These are phyloP conservation scores for Nicotiana tomentosiformis DNA, from an alignment of 257 asterid genomes.

Conservation along the genomic window DNA sequence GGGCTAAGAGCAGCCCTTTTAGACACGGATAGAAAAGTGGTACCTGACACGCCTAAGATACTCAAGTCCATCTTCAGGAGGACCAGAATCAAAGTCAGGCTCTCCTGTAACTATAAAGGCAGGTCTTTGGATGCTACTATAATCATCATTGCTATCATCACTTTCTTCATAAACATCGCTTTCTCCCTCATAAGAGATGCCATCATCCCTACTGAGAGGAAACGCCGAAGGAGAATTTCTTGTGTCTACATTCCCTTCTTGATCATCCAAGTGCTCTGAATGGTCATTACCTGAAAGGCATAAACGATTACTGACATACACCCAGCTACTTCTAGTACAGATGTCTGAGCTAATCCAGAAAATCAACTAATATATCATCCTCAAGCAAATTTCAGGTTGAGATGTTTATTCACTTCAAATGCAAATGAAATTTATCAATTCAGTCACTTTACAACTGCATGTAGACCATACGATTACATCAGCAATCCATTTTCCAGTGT, in stretches of 20 bases:
- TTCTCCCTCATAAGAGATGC: constrained; percentile 33
- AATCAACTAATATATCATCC: neutral
- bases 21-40: constrained; percentile 13
- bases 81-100: constrained; percentile 94
- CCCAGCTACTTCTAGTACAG: neutral
- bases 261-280: constrained; percentile 24
- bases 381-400: neutral
- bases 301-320: neutral
- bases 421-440: constrained; percentile 1
- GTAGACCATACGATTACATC: neutral
- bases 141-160: constrained; percentile 80
- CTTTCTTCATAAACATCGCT: constrained; percentile 47
- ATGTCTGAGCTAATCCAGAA: neutral
- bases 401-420: constrained; percentile 2
- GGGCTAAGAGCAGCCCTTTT: neutral
- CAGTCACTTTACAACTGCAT: neutral
- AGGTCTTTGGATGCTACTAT: constrained; percentile 66
- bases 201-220: constrained; percentile 30
- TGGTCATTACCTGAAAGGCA: constrained; percentile 40
- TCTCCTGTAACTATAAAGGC: constrained; percentile 78
- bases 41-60: constrained; percentile 98
- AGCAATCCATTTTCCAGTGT: neutral
- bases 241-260: constrained; percentile 14
- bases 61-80: constrained; percentile 92
- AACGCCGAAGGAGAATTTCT: constrained; percentile 27